phyloP scores from a whole-genome alignment of 2,329 filamentous ascomycete genomes.

The Aspergillus fumigatus region DNA sequence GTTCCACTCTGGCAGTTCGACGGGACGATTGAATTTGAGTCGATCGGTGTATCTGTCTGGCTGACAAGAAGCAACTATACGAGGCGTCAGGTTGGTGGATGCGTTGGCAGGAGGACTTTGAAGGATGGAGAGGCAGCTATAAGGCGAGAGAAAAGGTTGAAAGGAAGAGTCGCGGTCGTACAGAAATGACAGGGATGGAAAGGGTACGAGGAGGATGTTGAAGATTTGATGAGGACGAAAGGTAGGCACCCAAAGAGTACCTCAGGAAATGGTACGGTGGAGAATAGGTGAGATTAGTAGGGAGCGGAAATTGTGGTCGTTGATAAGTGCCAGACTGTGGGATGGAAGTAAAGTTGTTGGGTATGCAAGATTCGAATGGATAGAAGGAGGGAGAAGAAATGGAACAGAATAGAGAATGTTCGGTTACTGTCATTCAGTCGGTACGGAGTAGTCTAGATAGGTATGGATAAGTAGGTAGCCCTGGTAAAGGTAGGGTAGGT shows the following conservation, averaged over 20 bases:
- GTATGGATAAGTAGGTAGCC: too few relatives aligned
- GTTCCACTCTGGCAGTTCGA: neutral
- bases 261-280: constrained; percentile 13
- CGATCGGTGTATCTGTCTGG: neutral
- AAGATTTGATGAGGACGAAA: neutral
- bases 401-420: constrained; percentile 7
- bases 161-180: neutral
- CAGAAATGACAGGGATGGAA: neutral
- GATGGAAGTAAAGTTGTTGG: neutral
- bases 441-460: too few relatives aligned
- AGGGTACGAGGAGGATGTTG: neutral
- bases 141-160: neutral
- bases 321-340: constrained; percentile 5
- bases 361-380: constrained; percentile 13
- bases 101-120: neutral
- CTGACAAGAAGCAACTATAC: neutral
- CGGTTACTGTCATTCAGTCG: neutral
- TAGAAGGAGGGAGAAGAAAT: constrained; percentile 13
- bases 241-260: neutral
- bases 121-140: neutral
- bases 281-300: constrained; percentile 12
- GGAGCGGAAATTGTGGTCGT: constrained; percentile 10
- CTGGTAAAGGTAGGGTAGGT: too few relatives aligned
- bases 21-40: neutral
- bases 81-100: neutral